Conservation (phyloP, 139 green algal genomes). For the Haematococcus lacustris region DNA sequence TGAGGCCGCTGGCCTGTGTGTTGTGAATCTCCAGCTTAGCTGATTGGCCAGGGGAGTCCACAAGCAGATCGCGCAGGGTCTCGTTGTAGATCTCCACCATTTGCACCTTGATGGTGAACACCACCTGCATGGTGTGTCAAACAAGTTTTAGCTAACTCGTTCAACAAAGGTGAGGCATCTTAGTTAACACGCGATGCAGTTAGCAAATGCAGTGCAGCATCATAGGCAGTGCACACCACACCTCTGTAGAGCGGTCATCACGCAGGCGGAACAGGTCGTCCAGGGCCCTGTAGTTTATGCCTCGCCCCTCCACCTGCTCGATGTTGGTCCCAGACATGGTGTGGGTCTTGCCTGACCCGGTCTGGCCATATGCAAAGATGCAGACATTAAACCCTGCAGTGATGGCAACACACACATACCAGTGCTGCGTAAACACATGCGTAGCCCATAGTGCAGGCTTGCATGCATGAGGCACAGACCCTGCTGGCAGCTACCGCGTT, state of each 20-base stretch:
- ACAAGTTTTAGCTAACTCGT: too few species aligned
- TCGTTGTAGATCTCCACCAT: conserved; percentile 99
- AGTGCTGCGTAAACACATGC: background rate
- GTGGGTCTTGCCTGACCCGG: conserved; percentile 77
- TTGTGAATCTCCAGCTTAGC: conserved; percentile 57
- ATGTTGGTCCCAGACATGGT: conserved; percentile 72
- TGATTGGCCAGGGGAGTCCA: conserved; percentile 4
- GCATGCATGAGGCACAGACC: background rate
- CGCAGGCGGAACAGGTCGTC: conserved; percentile 81
- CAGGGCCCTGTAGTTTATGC: conserved; percentile 87
- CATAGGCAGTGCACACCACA: conserved; percentile 9
- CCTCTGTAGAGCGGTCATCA: conserved; percentile 52
- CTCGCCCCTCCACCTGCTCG: conserved; percentile 43
- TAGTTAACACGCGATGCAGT: too few species aligned
- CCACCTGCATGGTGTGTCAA: too few species aligned
- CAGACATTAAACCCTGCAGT: conserved; percentile 73
- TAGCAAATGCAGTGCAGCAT: too few species aligned
- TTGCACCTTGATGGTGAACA: conserved; percentile 71
- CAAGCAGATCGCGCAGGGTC: conserved; percentile 64
- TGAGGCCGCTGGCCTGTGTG: conserved; percentile 66
- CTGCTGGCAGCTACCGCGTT: background rate
- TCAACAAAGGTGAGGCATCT: too few species aligned
- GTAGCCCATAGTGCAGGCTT: background rate
- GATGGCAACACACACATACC: background rate
- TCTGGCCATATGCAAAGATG: conserved; percentile 81